Evolutionary conservation across 768 basidiomycete species (phyloP), one percentile per base, ranked within the genome.

Genomic region (Suillus clintonianus): DNA sequence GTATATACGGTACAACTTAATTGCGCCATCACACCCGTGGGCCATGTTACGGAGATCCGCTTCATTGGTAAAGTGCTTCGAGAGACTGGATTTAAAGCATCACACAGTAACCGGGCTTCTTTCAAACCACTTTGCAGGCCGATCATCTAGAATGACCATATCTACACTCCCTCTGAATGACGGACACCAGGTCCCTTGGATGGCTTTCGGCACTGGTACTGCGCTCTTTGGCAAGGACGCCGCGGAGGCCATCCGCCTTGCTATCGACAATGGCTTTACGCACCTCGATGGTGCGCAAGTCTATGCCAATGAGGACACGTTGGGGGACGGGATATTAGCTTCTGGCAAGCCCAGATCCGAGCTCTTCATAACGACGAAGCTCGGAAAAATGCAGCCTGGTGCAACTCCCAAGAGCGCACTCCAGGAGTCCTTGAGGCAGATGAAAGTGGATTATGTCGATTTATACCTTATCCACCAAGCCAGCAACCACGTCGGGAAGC

Each of bases 221-320:
- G 85, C 85, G 1, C 74, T 85, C 17, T 85, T 68, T 61, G 59
- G 63, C 14, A 78, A 78, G 64, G 83, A 88, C 65, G 83, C 81
- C 13, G 65, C 77, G 27, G 15, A 63, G 0, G 68, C 76, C 4
- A 77, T 86, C 53, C 73, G 68, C 42, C 64, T 71, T 24, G 89
- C 89, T 22, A 83, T 90, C 59, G 76, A 80, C n/a, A 80, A 76
- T 53, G 85, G 85, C 3, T 80, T 88, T 67, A 84, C 78, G 14
- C 88, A 89, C 69, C 78, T 90, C 19, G 88, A 89, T 69, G 83
- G 85, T n/a, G 87, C 87, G 3, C 87, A 88, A 69, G 59, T 75
- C 58, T 89, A 89, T 71, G 62, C 62, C 9, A 89, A 89, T 64
- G 88, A 89, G 69, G 78, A 79, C 1, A 77, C 77, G 1, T 76